Base-by-base conservation (phyloP, 2,329 filamentous ascomycete species). In the Aspergillus quadricinctus region DNA sequence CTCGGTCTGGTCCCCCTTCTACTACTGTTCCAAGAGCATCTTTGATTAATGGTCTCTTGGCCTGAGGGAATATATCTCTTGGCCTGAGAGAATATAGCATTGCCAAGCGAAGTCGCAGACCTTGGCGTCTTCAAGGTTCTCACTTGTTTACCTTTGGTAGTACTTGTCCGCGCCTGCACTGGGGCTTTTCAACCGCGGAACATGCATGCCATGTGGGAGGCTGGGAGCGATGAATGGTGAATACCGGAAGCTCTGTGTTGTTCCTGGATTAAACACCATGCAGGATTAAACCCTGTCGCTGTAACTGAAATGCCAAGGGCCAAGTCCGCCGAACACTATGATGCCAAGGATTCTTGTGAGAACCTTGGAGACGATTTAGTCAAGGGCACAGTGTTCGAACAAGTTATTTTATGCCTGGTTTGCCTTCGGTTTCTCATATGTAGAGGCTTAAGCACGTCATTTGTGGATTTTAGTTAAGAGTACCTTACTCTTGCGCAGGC, bases 41-140 rank as follows among this genome's bases (percentile, higher is more conserved):
- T 50, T 49, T 23, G 21, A 45, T 19, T 23, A 45, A 45, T 4
- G n/a, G 23, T 46, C 43, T 46, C 21, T 46, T 46, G 23, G 43
- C 23, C 43, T 14, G 43, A 27, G 10, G 9, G 4, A 4, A 46
- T 7, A 14, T 10, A n/a, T 23, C 23, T 23, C 23, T 23, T 23
- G 23, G 23, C 37, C 37, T n/a, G 37, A 41, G 17, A 4, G 11
- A 4, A 46, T 7, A 14, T 10, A 8, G 4, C 9, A 40, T 48
- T 63, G 61, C 61, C 61, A 63, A 63, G 61, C 48, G 17, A 17
- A 55, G 41, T 46, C 52, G 51, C 52, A 58, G 48, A 43, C 56
- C 62, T 64, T 63, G 62, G 62, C 59, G 52, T 53, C 62, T 55
- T 57, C 60, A 64, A 64, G 62, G 62, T 64, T 61, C 62, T 60